These are phyloP conservation scores for Colletotrichum sidae DNA, from an alignment of 2,329 filamentous ascomycete genomes.

Conservation along the genomic window DNA sequence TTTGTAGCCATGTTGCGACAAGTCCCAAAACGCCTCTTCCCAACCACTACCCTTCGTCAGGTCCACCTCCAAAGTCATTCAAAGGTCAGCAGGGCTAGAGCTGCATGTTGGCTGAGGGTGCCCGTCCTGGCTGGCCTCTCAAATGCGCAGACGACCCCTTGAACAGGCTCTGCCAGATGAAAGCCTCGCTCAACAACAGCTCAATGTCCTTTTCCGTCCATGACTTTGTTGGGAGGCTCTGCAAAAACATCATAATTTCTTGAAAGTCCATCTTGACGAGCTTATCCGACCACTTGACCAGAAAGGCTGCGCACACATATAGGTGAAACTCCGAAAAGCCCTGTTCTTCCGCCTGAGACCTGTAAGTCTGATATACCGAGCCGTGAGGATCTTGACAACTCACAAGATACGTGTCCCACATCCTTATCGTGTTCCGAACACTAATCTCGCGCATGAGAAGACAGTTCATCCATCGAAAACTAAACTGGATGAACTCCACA, in stretches of 20 bases:
- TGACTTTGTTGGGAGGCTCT: slow-evolving; percentile 88
- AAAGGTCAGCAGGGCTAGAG: slow-evolving; percentile 31
- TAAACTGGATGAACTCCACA: slow-evolving; percentile 99
- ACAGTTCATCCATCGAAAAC: slow-evolving; percentile 99
- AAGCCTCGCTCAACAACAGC: slow-evolving; percentile 92
- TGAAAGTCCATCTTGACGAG: slow-evolving; percentile 97
- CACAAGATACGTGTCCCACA: slow-evolving; percentile 99
- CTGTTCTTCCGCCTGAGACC: slow-evolving; percentile 88
- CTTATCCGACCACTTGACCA: slow-evolving; percentile 98
- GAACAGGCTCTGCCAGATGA: slow-evolving; percentile 98
- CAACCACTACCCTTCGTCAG: background rate
- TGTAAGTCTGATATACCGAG: slow-evolving; percentile 8
- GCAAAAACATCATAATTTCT: slow-evolving; percentile 99
- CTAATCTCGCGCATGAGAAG: slow-evolving; percentile 97
- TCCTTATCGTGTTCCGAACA: slow-evolving; percentile 94
- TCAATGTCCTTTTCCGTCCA: slow-evolving; percentile 99
- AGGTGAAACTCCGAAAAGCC: slow-evolving; percentile 98
- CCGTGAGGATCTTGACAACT: slow-evolving; percentile 44
- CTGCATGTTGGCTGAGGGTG: slow-evolving; percentile 55
- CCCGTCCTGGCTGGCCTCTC: slow-evolving; percentile 61
- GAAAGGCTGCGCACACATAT: slow-evolving; percentile 96
- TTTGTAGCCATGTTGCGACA: slow-evolving; percentile 6
- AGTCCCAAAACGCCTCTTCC: slow-evolving; percentile 10
- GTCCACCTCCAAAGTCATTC: background rate
- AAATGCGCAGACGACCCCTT: slow-evolving; percentile 94